Conservation (phyloP, 139 green algal genomes). For the Haematococcus sp. region DNA sequence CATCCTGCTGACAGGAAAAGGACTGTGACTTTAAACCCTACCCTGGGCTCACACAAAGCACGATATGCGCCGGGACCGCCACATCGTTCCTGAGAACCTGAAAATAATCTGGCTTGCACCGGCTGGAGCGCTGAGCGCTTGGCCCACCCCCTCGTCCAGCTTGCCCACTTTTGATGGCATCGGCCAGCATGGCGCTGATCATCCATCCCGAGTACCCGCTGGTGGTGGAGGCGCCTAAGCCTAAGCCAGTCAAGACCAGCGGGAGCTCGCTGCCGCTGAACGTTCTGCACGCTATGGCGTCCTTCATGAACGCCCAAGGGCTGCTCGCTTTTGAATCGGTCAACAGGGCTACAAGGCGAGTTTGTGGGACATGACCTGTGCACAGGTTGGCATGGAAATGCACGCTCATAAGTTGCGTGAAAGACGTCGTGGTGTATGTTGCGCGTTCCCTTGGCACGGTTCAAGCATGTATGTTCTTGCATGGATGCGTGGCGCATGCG, state of each 20-base stretch:
- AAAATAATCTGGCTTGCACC: too few relatives aligned
- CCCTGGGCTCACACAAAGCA: background rate
- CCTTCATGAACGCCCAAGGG: background rate
- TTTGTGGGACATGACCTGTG: conserved; percentile 2
- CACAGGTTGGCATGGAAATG: too few relatives aligned
- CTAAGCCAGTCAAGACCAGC: background rate
- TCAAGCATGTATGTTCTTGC: background rate
- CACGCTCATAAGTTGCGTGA: conserved; percentile 3
- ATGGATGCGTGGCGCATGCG: background rate
- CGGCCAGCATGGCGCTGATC: background rate
- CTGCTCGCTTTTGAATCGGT: background rate
- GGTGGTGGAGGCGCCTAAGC: background rate
- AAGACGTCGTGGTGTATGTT: conserved; percentile 9
- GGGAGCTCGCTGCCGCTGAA: background rate
- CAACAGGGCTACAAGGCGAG: background rate
- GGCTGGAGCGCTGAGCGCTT: too few relatives aligned
- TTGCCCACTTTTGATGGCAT: too few relatives aligned
- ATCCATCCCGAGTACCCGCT: conserved; percentile 3
- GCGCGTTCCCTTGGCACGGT: background rate
- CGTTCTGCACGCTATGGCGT: background rate
- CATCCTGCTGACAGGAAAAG: too few relatives aligned
- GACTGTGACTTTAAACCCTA: background rate
- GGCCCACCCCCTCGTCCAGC: background rate
- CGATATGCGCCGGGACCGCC: too few relatives aligned
- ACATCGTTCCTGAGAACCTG: too few relatives aligned